Evolutionary conservation across 176 grass and related monocot species (phyloP), one percentile per base, ranked within the genome.

Genomic region (Bonia amplexicaulis): DNA sequence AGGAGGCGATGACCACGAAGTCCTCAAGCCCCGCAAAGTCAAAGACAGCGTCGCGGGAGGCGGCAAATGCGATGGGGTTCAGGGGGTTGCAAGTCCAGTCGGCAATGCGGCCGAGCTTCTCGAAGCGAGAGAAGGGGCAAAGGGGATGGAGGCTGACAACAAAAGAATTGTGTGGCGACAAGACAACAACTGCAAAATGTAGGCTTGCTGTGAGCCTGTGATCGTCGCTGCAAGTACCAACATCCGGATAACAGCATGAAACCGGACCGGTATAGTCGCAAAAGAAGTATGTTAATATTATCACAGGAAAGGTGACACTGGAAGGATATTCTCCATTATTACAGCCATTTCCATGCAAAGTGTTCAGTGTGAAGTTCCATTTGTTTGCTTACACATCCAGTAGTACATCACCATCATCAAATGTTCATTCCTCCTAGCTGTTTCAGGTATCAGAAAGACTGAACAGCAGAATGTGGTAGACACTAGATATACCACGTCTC

Each of bases 71-170:
- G 20, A 44, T 27, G 1, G 80, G 84, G n/a, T 72, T 60, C 2
- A 64, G n/a, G 13, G 71, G 52, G n/a, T 87, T 89, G 84, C 81
- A 84, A 2, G 84, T 93, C 89, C 84, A 93, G 73, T 96, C 81
- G 15, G 89, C 86, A 66, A 96, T 91, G 76, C 89, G 81, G 7
- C 89, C 84, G 41, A 96, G 80, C 80, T 80, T 91, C 22, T 93
- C 89, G 16, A 81, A 91, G 51, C 86, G 89, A 47, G 94, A 96
- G 91, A 96, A 96, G 53, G 94, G 33, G 86, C 84, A 54, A 93
- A 96, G 27, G 89, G 94, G 68, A 91, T 91, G 86, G 83, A 86
- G 7, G 77, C 87, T 9, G 78, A 51, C 6, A n/a, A n/a, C n/a
- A n/a, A n/a, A n/a, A n/a, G n/a, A 46, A 3, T 46, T 46, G 45